Evolutionary conservation across 495 filamentous ascomycete species (phyloP).

Genomic region (Daldinia loculata): DNA sequence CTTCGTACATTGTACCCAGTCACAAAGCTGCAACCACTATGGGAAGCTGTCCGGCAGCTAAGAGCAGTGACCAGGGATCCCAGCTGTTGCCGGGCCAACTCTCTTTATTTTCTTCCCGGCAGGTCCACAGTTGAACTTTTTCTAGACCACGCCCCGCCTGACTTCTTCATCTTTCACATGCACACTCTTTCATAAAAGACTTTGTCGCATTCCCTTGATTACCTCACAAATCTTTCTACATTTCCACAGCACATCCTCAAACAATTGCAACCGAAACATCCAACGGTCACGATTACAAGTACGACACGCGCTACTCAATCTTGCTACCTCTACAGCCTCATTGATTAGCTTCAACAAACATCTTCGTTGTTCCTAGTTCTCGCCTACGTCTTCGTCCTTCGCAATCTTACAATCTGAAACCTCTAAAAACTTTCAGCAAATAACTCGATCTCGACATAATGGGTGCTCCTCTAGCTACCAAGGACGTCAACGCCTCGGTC

Average conservation of each 20-base stretch:
- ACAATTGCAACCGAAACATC: constrained; percentile 5
- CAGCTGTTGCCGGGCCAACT: neutral
- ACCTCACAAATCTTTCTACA: constrained; percentile 19
- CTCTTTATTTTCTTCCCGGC: constrained; percentile 20
- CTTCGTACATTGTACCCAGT: neutral
- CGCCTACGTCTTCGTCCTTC: neutral
- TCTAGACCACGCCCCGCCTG: neutral
- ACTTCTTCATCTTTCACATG: constrained; percentile 23
- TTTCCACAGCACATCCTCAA: constrained; percentile 28
- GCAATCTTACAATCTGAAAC: neutral
- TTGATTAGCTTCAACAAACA: neutral
- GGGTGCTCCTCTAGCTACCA: constrained; percentile 59
- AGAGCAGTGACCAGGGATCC: neutral
- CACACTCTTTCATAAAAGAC: constrained; percentile 20
- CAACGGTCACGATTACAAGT: constrained; percentile 1
- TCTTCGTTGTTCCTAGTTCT: neutral
- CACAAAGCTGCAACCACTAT: constrained; percentile 3
- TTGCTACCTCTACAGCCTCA: constrained; percentile 1
- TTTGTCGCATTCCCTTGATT: constrained; percentile 16
- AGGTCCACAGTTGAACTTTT: constrained; percentile 10
- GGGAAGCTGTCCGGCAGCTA: neutral
- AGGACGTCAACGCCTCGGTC: constrained; percentile 65
- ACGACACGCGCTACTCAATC: constrained; percentile 2
- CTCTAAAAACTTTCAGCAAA: neutral
- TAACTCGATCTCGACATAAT: constrained; percentile 16